phyloP scores from a whole-genome alignment of 1,284 basidiomycete genomes.

The Trametes versicolor region DNA sequence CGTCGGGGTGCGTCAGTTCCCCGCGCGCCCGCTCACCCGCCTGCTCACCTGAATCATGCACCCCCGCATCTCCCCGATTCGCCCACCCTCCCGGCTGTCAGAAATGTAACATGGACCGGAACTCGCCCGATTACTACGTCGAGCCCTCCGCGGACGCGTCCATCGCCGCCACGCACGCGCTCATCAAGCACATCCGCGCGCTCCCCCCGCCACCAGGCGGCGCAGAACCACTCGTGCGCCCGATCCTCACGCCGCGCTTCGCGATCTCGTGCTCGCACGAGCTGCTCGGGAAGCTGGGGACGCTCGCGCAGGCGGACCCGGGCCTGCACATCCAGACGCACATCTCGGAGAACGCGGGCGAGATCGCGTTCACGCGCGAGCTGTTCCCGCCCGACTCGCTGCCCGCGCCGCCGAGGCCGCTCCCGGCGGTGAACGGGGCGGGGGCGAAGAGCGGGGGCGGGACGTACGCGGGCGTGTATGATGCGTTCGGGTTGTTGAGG shows the following conservation, averaged over 20 bases:
- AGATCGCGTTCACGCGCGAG: slow-evolving; percentile 74
- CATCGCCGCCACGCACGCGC: slow-evolving; percentile 65
- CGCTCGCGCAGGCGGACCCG: slow-evolving; percentile 63
- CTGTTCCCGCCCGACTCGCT: slow-evolving; percentile 63
- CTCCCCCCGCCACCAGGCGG: slow-evolving; percentile 50
- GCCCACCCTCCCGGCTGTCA: slow-evolving; percentile 42
- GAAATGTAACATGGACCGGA: slow-evolving; percentile 96
- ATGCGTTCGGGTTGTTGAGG: slow-evolving; percentile 79
- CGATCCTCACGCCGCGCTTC: slow-evolving; percentile 94
- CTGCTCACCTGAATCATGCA: not conserved
- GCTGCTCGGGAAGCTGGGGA: slow-evolving; percentile 75
- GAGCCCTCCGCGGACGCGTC: slow-evolving; percentile 72
- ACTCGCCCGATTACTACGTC: slow-evolving; percentile 77
- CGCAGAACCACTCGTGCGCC: slow-evolving; percentile 72
- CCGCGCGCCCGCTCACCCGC: slow-evolving; percentile 13
- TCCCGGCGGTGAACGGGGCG: slow-evolving; percentile 4
- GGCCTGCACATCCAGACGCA: slow-evolving; percentile 91
- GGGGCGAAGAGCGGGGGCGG: slow-evolving; percentile 49
- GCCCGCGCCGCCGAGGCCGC: slow-evolving; percentile 25
- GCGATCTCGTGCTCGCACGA: slow-evolving; percentile 89
- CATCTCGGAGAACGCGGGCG: slow-evolving; percentile 86
- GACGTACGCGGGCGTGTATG: slow-evolving; percentile 86
- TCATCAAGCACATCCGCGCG: slow-evolving; percentile 76
- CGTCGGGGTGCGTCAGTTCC: slow-evolving; percentile 68
- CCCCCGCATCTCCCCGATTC: no score